A percentile compares a stretch with the other conserved stretches of the same genome.
These are phyloP conservation scores for Diospyros kaki DNA, from an alignment of 148 eudicot species.

Conservation along the genomic window DNA sequence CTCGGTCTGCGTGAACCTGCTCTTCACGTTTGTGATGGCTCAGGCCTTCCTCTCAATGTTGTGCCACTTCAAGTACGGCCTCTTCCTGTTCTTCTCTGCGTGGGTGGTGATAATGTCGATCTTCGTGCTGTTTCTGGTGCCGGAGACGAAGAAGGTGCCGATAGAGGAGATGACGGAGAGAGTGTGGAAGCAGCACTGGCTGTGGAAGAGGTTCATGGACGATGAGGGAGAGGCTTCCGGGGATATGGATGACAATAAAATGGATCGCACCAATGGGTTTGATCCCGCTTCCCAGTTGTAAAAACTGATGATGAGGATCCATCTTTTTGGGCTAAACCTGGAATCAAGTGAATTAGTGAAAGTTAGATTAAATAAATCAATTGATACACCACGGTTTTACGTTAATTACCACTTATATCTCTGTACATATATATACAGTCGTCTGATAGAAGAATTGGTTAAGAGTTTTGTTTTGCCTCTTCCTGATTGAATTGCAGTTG, in stretches of 20 bases:
- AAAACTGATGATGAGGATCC: not conserved
- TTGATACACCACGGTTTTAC: too few species aligned
- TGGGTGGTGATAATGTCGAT: constrained; percentile 12
- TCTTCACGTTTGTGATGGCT: constrained; percentile 12
- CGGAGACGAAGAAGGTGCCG: constrained; percentile 17
- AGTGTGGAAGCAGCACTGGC: constrained; percentile 13
- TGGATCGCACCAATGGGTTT: constrained; percentile 21
- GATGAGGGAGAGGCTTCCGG: not conserved
- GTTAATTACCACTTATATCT: too few species aligned
- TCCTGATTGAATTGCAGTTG: too few species aligned
- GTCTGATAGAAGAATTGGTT: too few species aligned
- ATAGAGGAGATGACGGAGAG: constrained; percentile 32
- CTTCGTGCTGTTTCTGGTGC: constrained; percentile 4
- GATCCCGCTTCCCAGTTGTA: constrained; percentile 10
- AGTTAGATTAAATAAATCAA: too few species aligned
- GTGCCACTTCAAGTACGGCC: constrained; percentile 10
- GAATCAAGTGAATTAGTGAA: too few species aligned
- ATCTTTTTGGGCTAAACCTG: too few species aligned
- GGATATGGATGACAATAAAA: constrained; percentile 17
- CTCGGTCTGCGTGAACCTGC: constrained; percentile 8
- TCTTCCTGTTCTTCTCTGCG: constrained; percentile 11
- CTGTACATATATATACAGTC: too few species aligned
- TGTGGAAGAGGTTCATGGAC: constrained; percentile 11
- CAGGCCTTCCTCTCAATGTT: constrained; percentile 14
- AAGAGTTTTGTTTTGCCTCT: too few species aligned